Base-by-base conservation (phyloP, 176 grass and related monocot species). In the Oryza punctata region DNA sequence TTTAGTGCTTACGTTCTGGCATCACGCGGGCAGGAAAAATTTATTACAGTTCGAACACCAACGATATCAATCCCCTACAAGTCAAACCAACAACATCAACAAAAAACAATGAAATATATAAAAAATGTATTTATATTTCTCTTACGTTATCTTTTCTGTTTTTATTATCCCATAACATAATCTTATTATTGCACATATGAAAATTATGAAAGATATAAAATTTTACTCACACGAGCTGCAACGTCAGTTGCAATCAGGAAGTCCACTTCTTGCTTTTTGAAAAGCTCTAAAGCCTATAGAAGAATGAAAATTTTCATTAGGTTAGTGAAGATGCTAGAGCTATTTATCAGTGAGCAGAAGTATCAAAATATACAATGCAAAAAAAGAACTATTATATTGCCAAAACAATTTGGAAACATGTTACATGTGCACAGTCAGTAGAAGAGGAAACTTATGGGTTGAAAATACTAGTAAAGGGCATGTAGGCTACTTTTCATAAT, bases 201-300 rank as follows among this genome's bases (percentile, higher is more conserved):
- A 75, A 54, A 35, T 3, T 0, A 77, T 27, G 63, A 29, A 38
- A 6, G 0, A 79, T 33, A 74, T 18, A 26, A 30, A 82, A 84
- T 43, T 13, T 80, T 63, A 91, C 94, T 94, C 92, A 97, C 95
- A 84, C 95, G 95, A 84, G 95, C 95, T 79, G 95, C 95, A 86
- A 98, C 87, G 91, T 98, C 95, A 84, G 95, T 98, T 63, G 95
- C 95, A 86, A 98, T 91, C 76, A 98, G 75, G 77, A 93, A 93
- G 83, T 98, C 95, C 24, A 65, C 87, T 93, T 95, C 89, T 88
- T 98, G 95, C 81, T 89, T 98, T 82, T 86, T 98, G 67, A 98
- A 98, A 82, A 88, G 84, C 78, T 98, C 95, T 85, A 98, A 90
- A 79, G 92, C 95, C 95, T 97, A 87, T 38, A 67, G 6, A 73